A percentile compares a stretch with the other conserved stretches of the same genome.
Evolutionary conservation across 495 filamentous ascomycete species (phyloP).

Genomic region (Physcia stellaris): DNA sequence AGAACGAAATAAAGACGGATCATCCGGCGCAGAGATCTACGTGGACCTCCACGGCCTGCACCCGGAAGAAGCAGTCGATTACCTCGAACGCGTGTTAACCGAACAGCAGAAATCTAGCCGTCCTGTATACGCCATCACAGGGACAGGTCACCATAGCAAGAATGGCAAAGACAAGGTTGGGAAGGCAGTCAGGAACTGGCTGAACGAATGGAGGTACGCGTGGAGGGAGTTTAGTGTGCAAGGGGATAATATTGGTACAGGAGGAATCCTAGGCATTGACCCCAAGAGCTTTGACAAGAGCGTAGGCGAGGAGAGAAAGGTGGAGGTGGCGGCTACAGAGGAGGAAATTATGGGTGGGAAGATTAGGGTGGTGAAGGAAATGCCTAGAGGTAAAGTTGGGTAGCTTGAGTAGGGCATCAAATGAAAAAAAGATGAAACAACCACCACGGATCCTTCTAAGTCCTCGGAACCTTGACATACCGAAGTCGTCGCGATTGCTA

Average conservation of each 20-base stretch:
- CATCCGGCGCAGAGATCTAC: constrained; percentile 58
- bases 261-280: constrained; percentile 90
- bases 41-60: constrained; percentile 93
- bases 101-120: constrained; percentile 59
- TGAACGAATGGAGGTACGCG: constrained; percentile 91
- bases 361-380: constrained; percentile 34
- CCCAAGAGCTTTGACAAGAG: constrained; percentile 76
- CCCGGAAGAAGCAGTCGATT: constrained; percentile 92
- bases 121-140: constrained; percentile 91
- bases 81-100: constrained; percentile 73
- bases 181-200: constrained; percentile 77
- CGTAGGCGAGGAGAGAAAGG: constrained; percentile 23
- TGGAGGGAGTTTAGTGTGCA: constrained; percentile 94
- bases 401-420: not conserved
- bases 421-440: not conserved
- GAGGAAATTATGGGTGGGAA: constrained; percentile 42
- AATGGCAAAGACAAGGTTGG: constrained; percentile 98
- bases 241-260: constrained; percentile 63
- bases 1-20: constrained; percentile 70
- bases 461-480: too few relatives aligned
- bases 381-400: constrained; percentile 3
- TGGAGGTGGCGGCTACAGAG: constrained; percentile 24
- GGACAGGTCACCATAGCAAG: constrained; percentile 95
- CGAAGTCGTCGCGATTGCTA: too few relatives aligned
- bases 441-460: too few relatives aligned